Base-by-base conservation (phyloP, 164 flowering plant genomes). In the Amborella trichopoda region DNA sequence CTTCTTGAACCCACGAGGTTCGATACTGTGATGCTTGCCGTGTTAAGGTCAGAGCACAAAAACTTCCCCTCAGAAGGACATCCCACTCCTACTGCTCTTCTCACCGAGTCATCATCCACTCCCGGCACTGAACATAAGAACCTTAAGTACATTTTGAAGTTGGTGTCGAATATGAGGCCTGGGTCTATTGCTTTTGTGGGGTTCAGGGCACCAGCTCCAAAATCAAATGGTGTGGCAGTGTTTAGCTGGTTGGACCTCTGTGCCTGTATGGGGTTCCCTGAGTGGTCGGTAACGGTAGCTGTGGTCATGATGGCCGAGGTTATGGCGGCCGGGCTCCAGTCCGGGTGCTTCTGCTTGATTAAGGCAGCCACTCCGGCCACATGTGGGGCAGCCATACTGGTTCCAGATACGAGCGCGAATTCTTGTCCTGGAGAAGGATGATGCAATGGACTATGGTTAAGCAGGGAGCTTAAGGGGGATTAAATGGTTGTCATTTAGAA, bases 381-480 rank as follows among this genome's bases (percentile, higher is more conserved):
- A 23, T 74, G 84, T 19, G 78, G 78, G 2, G 80, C 63, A 13
- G 84, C 78, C 84, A 78, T 78, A 74, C 78, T 74, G 10, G 84
- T 74, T 20, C 78, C 83, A 3, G 80, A 74, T 18, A 68, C 49
- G 3, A 74, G 63, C 2, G 83, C 83, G 23, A 77, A 77, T 8
- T 45, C 51, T 42, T 72, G 72, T 6, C 79, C 77, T 71, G 68
- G 10, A 56, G 1, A 20, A 13, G 12, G 19, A 27, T 45, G 5
- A 25, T 23, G 27, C 16, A 26, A 21, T 5, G 17, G 27, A 12
- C 20, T 23, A 45, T 46, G 3, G 11, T 23, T 28, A 5, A 28
- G 14, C 2, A 28, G 9, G 12, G 14, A 40, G 40, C 16, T 1
- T 6, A 39, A 39, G 19, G 13, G 19, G 9, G 43, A 39, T 12